Evolutionary conservation across 176 grass and related monocot genomes (phyloP).

Genomic region (Juncus effusus): DNA sequence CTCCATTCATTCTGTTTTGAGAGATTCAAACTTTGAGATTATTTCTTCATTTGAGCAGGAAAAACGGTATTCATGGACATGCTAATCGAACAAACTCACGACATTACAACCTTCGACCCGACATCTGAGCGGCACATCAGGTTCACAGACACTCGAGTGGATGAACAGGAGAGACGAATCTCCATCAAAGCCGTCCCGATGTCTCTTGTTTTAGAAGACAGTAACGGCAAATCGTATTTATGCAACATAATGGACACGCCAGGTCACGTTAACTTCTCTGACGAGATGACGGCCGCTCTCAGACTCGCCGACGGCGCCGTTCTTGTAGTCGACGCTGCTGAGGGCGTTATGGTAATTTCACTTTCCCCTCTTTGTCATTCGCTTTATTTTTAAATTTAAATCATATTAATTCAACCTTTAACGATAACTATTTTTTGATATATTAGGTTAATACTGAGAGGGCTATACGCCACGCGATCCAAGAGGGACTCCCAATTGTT

Average conservation of each 20-base stretch:
- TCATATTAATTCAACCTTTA: constrained; percentile 4
- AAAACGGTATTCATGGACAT: constrained; percentile 99
- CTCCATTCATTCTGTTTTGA: not conserved
- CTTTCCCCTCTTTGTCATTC: not conserved
- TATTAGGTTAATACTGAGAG: constrained; percentile 96
- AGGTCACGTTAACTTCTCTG: constrained; percentile 93
- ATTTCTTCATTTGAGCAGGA: constrained; percentile 18
- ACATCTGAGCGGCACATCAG: constrained; percentile 76
- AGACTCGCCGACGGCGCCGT: constrained; percentile 83
- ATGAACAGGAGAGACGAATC: constrained; percentile 91
- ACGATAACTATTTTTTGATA: constrained; percentile 16
- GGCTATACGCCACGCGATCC: constrained; percentile 92
- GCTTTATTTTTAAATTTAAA: too few relatives aligned
- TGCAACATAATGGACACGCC: constrained; percentile 99
- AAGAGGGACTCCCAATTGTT: constrained; percentile 92
- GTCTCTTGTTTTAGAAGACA: constrained; percentile 91
- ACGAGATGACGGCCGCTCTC: constrained; percentile 92
- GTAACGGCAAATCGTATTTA: constrained; percentile 82
- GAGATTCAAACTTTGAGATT: not conserved
- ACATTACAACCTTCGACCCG: constrained; percentile 74
- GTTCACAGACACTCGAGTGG: constrained; percentile 85
- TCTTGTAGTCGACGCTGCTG: constrained; percentile 86
- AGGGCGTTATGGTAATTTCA: constrained; percentile 81
- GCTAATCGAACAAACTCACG: constrained; percentile 97
- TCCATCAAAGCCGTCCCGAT: constrained; percentile 97